Evolutionary conservation across 202 grass and related monocot genomes (phyloP).

Genomic region (Cymbopogon flexuosus): DNA sequence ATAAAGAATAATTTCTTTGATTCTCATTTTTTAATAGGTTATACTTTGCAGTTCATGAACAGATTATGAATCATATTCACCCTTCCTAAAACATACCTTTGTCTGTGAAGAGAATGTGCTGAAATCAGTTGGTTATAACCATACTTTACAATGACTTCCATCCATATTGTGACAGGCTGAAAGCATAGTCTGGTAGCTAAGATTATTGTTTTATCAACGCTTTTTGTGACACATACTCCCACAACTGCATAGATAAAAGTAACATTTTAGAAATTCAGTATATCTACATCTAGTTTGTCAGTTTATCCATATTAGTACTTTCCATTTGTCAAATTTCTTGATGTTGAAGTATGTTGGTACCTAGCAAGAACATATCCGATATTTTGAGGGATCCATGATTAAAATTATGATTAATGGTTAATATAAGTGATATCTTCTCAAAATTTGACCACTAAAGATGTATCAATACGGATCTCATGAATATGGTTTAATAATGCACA

Average conservation of each 20-base stretch:
- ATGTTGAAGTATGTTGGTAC: conserved; percentile 1
- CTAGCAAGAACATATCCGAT: not conserved
- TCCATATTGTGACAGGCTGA: not conserved
- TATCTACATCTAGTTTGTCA: not conserved
- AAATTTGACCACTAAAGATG: not conserved
- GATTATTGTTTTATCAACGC: not conserved
- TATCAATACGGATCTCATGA: not conserved
- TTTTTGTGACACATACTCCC: not conserved
- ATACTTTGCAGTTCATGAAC: not conserved
- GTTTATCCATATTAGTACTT: not conserved
- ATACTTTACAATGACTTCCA: not conserved
- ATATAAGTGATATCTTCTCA: not conserved
- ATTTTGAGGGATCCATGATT: not conserved
- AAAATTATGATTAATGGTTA: not conserved
- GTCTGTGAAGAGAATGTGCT: not conserved
- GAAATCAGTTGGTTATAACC: not conserved
- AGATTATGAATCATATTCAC: not conserved
- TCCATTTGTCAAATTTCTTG: not conserved
- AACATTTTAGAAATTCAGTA: not conserved
- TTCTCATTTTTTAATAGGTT: not conserved
- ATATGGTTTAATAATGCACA: not conserved
- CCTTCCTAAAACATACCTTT: not conserved
- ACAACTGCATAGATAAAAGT: not conserved
- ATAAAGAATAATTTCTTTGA: not conserved
- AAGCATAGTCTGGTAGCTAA: not conserved